Conservation (phyloP, 768 basidiomycete genomes). For the Russula ochroleuca region DNA sequence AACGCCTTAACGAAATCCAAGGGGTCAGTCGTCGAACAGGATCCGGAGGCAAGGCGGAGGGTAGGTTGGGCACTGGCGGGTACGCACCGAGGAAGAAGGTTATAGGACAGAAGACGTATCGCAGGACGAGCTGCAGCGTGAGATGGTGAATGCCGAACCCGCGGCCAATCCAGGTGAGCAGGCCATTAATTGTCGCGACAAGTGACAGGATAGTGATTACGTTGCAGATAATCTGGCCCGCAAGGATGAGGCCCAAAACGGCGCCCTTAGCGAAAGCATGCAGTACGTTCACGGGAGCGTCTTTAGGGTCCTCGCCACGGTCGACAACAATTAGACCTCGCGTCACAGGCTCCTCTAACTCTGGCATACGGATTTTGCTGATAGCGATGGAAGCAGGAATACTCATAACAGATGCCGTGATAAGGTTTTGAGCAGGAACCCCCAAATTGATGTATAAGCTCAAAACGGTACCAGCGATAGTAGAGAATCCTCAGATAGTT, state of each 20-base stretch:
- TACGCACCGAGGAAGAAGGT: conserved; percentile 63
- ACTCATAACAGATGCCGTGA: conserved; percentile 91
- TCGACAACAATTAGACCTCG: conserved; percentile 77
- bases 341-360: conserved; percentile 81
- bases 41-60: neutral
- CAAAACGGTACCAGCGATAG: conserved; percentile 88
- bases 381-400: conserved; percentile 94
- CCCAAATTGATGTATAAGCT: conserved; percentile 76
- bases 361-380: conserved; percentile 82
- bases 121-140: conserved; percentile 78
- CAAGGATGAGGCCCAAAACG: conserved; percentile 77
- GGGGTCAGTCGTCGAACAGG: neutral
- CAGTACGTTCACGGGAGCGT: conserved; percentile 67
- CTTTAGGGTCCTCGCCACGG: conserved; percentile 56
- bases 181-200: conserved; percentile 74
- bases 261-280: conserved; percentile 89
- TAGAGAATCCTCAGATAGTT: conserved; percentile 59
- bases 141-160: conserved; percentile 80
- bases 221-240: conserved; percentile 87
- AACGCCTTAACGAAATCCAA: conserved; percentile 45
- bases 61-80: neutral
- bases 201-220: conserved; percentile 82
- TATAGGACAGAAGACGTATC: conserved; percentile 86
- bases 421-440: conserved; percentile 71
- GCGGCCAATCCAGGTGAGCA: conserved; percentile 84